phyloP scores from a whole-genome alignment of 441 rosid species.

The Dalechampia spathulata region DNA sequence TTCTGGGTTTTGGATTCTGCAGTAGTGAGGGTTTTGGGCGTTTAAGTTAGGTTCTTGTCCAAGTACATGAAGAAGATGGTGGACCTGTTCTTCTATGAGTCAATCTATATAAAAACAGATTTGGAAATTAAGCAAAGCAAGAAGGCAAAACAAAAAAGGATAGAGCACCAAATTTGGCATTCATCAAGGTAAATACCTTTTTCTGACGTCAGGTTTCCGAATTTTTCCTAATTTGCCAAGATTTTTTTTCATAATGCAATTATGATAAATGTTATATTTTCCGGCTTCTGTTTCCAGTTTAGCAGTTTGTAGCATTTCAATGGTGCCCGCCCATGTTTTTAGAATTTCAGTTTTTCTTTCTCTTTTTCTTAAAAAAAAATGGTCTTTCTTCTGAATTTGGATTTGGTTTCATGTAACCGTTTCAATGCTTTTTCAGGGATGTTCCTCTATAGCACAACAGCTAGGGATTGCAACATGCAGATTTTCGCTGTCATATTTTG shows the following conservation, averaged over 20 bases:
- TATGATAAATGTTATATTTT: too few relatives aligned
- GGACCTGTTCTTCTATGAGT: not conserved
- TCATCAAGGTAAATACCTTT: not conserved
- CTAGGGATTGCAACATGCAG: not conserved
- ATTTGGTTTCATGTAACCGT: not conserved
- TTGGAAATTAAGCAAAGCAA: not conserved
- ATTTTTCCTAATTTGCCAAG: not conserved
- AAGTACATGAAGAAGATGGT: not conserved
- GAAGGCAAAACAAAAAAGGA: not conserved
- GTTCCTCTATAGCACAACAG: not conserved
- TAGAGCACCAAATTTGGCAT: not conserved
- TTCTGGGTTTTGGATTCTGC: too few relatives aligned
- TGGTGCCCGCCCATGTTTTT: too few relatives aligned
- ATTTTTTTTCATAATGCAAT: too few relatives aligned
- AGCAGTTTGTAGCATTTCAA: too few relatives aligned
- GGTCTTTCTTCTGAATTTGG: conserved; percentile 4
- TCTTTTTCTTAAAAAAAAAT: too few relatives aligned
- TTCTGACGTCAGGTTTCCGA: not conserved
- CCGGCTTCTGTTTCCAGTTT: too few relatives aligned
- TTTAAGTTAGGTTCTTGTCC: not conserved
- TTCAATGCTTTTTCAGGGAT: not conserved
- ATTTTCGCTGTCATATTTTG: not conserved
- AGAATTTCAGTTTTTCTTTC: too few relatives aligned
- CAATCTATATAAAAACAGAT: not conserved
- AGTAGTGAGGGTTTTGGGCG: not conserved